A percentile compares a stretch with the other conserved stretches of the same genome.
These are phyloP conservation scores for Gaeumannomyces tritici DNA, from an alignment of 2,329 filamentous ascomycete species.

Conservation along the genomic window DNA sequence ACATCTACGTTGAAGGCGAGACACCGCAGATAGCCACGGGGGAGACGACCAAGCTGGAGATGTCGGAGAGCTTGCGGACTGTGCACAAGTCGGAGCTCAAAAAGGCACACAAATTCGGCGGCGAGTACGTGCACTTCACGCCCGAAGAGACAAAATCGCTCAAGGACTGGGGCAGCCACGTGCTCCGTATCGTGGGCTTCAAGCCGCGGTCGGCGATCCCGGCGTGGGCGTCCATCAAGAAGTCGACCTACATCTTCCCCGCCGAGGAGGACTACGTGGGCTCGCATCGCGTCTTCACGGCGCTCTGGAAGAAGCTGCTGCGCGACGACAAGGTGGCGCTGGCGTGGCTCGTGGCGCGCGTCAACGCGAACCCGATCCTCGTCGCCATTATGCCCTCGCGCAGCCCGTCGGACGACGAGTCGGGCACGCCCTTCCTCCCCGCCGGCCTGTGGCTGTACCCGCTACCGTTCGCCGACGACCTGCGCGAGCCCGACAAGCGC, in stretches of 20 bases:
- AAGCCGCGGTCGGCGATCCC: conserved; percentile 69
- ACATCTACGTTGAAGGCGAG: conserved; percentile 82
- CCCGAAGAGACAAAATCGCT: conserved; percentile 73
- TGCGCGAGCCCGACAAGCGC: conserved; percentile 60
- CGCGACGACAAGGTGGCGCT: conserved; percentile 72
- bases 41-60: conserved; percentile 61
- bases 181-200: conserved; percentile 88
- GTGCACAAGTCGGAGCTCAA: conserved; percentile 75
- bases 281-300: conserved; percentile 86
- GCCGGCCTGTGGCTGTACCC: conserved; percentile 83
- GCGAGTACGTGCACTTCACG: conserved; percentile 78
- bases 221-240: conserved; percentile 76
- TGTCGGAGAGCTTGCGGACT: conserved; percentile 62
- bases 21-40: conserved; percentile 69
- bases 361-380: conserved; percentile 69
- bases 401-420: conserved; percentile 53
- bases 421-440: conserved; percentile 61
- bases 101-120: conserved; percentile 94
- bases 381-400: conserved; percentile 73
- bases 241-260: conserved; percentile 88
- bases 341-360: conserved; percentile 80
- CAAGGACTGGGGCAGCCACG: conserved; percentile 69
- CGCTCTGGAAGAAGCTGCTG: conserved; percentile 78
- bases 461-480: conserved; percentile 81
- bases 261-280: conserved; percentile 84